Evolutionary conservation across 2,329 filamentous ascomycete species (phyloP).

Genomic region (Colletotrichum sp.): DNA sequence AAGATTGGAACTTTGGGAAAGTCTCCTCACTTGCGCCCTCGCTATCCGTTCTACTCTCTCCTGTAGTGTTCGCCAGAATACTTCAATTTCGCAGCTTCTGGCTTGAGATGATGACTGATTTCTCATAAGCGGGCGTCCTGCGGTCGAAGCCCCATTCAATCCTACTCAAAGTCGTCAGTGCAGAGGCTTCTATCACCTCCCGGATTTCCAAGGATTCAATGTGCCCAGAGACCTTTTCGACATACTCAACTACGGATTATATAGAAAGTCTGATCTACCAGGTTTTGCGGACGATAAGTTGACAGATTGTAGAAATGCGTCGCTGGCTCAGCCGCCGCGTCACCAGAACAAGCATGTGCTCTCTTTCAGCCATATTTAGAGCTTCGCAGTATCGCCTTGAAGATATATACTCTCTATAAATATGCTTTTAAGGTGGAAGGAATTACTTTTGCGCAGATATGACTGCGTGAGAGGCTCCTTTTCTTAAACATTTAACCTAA

Average conservation of each 20-base stretch:
- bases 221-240: background rate
- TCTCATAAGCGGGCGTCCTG: background rate
- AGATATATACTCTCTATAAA: too few species aligned
- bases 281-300: fast-evolving
- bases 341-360: too few species aligned
- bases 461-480: too few species aligned
- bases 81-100: background rate
- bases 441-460: too few species aligned
- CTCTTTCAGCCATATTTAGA: too few species aligned
- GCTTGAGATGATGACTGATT: background rate
- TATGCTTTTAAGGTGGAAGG: too few species aligned
- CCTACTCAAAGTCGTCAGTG: background rate
- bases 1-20: background rate
- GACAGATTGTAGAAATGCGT: background rate
- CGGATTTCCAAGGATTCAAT: fast-evolving
- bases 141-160: background rate
- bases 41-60: background rate
- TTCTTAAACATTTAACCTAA: too few species aligned
- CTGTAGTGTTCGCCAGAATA: background rate
- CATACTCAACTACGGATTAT: fast-evolving
- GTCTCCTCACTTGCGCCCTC: background rate
- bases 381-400: too few species aligned
- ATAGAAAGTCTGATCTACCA: background rate
- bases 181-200: background rate
- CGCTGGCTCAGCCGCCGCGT: too few species aligned